Conservation (phyloP, 352 stramenopile species). For the Thraustotheca clavata region DNA sequence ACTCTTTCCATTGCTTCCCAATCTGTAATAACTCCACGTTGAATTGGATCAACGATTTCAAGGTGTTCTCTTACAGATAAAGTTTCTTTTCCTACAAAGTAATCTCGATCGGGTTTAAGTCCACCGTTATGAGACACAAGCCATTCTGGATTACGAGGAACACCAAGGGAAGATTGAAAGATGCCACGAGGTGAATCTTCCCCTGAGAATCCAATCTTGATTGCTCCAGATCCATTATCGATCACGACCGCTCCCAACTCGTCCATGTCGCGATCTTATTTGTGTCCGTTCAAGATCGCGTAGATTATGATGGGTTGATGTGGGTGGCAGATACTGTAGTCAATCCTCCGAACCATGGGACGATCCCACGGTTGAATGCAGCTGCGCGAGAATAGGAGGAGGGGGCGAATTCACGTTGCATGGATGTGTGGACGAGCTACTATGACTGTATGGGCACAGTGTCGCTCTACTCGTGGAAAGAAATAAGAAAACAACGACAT, state of each 20-base stretch:
- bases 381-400: no score
- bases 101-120: conserved; percentile 60
- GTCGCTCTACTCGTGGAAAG: no score
- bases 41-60: conserved; percentile 62
- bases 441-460: no score
- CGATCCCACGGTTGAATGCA: no score
- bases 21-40: conserved; percentile 68
- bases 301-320: no score
- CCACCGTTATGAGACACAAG: conserved; percentile 49
- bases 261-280: no score
- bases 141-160: conserved; percentile 74
- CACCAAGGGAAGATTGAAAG: conserved; percentile 59
- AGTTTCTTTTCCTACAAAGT: conserved; percentile 52
- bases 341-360: no score
- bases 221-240: conserved; percentile 72
- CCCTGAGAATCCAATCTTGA: conserved; percentile 78
- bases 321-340: no score
- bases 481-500: no score
- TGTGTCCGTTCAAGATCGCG: not conserved
- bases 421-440: no score
- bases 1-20: conserved; percentile 81
- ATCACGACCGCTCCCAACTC: conserved; percentile 64
- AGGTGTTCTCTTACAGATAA: conserved; percentile 60
- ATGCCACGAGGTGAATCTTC: conserved; percentile 73
- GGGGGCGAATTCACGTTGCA: no score